A percentile compares a stretch with the other conserved stretches of the same genome.
Evolutionary conservation across 805 yeast genomes (phyloP).

Genomic region (Teunomyces kruisii): DNA sequence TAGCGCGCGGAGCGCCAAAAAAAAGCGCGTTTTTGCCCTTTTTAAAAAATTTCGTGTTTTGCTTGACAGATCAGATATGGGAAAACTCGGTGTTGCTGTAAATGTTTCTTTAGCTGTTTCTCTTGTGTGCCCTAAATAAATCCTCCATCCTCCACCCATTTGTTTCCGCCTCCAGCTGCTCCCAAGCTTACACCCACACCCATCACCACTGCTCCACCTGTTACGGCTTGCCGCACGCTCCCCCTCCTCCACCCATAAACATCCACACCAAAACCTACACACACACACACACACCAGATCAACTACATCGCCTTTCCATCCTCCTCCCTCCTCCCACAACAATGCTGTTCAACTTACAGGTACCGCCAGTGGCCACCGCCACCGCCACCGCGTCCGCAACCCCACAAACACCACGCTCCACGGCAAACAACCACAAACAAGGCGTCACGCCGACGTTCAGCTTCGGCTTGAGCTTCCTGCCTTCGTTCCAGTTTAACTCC

Average conservation of each 20-base stretch:
- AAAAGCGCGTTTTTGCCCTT: slow-evolving; percentile 2
- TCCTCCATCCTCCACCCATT: no score
- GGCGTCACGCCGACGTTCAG: slow-evolving; percentile 32
- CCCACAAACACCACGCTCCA: slow-evolving; percentile 5
- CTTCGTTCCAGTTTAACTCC: slow-evolving; percentile 40
- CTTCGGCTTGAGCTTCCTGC: slow-evolving; percentile 43
- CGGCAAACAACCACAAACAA: slow-evolving; percentile 5
- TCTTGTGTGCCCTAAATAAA: no score
- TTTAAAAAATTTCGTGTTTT: slow-evolving; percentile 1
- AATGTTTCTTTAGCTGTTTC: no score
- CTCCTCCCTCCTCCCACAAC: not conserved
- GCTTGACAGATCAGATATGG: slow-evolving; percentile 2
- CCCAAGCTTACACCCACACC: no score
- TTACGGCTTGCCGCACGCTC: no score
- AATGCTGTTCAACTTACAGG: slow-evolving; percentile 1
- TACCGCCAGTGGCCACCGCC: not conserved
- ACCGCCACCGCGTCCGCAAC: not conserved
- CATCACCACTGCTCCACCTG: no score
- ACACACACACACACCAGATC: no score
- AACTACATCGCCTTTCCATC: not conserved
- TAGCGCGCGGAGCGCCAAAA: not conserved
- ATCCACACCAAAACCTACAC: no score
- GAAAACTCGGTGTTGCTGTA: no score
- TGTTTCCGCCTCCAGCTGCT: no score
- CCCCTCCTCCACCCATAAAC: no score